Base-by-base conservation (phyloP, 2,329 filamentous ascomycete genomes). In the Lithohypha guttulata region DNA sequence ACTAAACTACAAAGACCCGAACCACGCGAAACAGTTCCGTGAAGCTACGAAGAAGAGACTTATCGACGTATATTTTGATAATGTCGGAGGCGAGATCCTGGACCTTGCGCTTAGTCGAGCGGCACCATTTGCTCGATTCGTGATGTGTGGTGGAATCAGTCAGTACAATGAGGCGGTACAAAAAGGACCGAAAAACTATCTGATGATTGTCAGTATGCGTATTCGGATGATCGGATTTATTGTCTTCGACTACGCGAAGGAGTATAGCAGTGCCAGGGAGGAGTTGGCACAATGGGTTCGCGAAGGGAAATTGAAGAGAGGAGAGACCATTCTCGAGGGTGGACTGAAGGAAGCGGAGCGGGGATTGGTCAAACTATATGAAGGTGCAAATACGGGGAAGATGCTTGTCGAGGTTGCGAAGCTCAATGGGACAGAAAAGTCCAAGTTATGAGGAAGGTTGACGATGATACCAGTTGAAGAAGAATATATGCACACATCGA, bases 41-140 rank as follows among this genome's bases (percentile, higher is more conserved):
- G 69, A 68, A 28, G 75, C 71, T 3, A 81, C 77, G 5, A 69
- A 65, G 48, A 57, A 66, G 27, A 60, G 70, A 45, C 23, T 50
- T 21, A 81, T 79, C 41, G 75, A 81, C 58, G 75, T 84, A 10
- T 84, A 76, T 59, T 84, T 76, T 56, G 80, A 84, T 59, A 84
- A 84, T 61, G 49, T 81, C 14, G 80, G 79, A 8, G 80, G 80
- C 4, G 76, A 81, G 45, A 79, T 84, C 39, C 65, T 84, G 20
- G 77, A 84, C 53, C 58, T 75, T 45, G 78, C 76, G 30, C 65
- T 85, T 26, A 62, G 59, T 3, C 68, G 77, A n/a, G 79, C 81
- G 42, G 78, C 76, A 41, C 60, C 61, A 36, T 64, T 71, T 54
- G 63, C 79, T 10, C 69, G 80, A 22, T 81, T 85, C 56, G 74